Conservation (phyloP, 2,329 filamentous ascomycete genomes). For the Fusarium pseudonygamai region DNA sequence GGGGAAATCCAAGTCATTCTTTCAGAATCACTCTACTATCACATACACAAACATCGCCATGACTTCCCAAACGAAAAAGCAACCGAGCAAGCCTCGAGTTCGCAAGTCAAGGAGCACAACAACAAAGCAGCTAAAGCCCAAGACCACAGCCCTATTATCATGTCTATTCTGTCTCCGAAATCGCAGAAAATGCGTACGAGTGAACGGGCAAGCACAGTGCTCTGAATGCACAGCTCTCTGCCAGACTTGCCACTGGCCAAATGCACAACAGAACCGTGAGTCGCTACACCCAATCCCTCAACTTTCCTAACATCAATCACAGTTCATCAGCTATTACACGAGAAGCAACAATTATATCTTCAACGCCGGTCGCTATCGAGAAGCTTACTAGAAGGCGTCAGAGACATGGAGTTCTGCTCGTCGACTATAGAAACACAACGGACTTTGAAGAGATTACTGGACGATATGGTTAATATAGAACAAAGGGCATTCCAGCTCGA, state of each 20-base stretch:
- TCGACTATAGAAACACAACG: neutral
- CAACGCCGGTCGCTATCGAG: neutral
- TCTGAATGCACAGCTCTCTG: neutral
- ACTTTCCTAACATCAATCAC: neutral
- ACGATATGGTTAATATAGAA: neutral
- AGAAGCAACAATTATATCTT: neutral
- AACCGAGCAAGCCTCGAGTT: neutral
- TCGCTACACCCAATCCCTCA: accelerated
- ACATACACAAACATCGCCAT: neutral
- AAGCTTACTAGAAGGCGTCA: neutral
- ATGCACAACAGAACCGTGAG: neutral
- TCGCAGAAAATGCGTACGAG: neutral
- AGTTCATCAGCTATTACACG: neutral
- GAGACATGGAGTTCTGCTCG: neutral
- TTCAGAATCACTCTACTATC: neutral
- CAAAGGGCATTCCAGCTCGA: neutral
- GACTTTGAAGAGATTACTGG: neutral
- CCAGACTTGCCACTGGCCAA: neutral
- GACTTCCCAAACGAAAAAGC: neutral
- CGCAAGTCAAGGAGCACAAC: neutral
- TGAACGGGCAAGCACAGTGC: neutral
- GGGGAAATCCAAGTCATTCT: neutral
- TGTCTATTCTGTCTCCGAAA: neutral
- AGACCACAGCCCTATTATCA: neutral
- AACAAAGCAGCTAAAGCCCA: neutral